Conservation (phyloP, 2,329 filamentous ascomycete species). For the Ceratocystis variospora region DNA sequence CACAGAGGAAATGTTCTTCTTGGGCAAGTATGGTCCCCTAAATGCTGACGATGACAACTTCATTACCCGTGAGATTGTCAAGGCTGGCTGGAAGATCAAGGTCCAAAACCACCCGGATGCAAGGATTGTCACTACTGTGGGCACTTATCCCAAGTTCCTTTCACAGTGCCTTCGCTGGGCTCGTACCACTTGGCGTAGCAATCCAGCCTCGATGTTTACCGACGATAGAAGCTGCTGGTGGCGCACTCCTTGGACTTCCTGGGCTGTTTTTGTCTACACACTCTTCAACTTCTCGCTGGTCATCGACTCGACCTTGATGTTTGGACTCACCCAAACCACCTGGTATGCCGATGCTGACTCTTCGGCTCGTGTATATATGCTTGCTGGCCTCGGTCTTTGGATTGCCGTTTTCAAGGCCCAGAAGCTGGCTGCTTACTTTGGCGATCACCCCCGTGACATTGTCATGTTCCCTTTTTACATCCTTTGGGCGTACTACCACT, state of each 20-base stretch:
- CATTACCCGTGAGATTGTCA: conserved; percentile 40
- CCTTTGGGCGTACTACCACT: conserved; percentile 44
- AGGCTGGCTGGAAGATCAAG: conserved; percentile 37
- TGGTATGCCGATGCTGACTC: conserved; percentile 12
- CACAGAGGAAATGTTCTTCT: conserved; percentile 37
- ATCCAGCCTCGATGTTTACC: conserved; percentile 33
- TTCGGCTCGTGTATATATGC: not conserved
- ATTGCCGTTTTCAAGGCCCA: conserved; percentile 42
- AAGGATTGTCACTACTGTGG: conserved; percentile 39
- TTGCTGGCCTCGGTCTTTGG: conserved; percentile 28
- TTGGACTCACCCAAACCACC: conserved; percentile 20
- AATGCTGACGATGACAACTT: conserved; percentile 50
- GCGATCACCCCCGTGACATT: conserved; percentile 38
- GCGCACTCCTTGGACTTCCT: conserved; percentile 38
- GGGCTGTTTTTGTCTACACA: conserved; percentile 41
- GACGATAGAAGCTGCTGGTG: conserved; percentile 15
- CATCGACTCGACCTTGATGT: conserved; percentile 35
- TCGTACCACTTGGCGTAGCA: conserved; percentile 45
- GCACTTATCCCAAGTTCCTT: conserved; percentile 36
- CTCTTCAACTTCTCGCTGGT: conserved; percentile 43
- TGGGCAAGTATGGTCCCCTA: conserved; percentile 32
- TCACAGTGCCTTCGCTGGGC: conserved; percentile 43
- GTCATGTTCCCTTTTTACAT: conserved; percentile 36
- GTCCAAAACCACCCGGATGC: conserved; percentile 39
- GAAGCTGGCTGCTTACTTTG: conserved; percentile 42